phyloP scores from a whole-genome alignment of 164 flowering plant genomes.

The Umbellularia californica region DNA sequence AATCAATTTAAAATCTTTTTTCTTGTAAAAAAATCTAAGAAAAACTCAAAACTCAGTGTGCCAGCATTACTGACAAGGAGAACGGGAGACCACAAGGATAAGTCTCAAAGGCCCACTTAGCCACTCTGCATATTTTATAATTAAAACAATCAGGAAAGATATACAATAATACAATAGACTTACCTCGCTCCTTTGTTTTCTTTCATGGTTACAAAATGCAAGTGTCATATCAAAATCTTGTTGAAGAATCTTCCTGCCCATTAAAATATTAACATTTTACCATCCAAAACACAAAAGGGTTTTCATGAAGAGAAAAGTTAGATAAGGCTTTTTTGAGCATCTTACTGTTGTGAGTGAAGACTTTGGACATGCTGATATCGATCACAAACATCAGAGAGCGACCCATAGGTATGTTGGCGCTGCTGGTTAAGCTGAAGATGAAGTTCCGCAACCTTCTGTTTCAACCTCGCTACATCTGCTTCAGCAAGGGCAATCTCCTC shows the following conservation, averaged over 20 bases:
- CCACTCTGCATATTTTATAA: neutral
- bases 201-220: conserved; percentile 75
- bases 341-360: conserved; percentile 73
- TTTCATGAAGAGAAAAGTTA: neutral
- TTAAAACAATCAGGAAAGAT: no score
- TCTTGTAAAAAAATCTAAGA: no score
- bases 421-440: conserved; percentile 97
- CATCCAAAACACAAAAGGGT: neutral
- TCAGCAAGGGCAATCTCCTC: conserved; percentile 99
- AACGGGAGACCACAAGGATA: no score
- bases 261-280: conserved; percentile 2
- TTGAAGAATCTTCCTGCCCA: conserved; percentile 72
- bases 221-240: conserved; percentile 89
- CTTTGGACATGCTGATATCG: conserved; percentile 60
- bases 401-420: conserved; percentile 85
- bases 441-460: conserved; percentile 97
- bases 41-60: no score
- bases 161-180: neutral
- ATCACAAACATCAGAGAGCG: conserved; percentile 68
- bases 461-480: conserved; percentile 94
- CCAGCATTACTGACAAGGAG: no score
- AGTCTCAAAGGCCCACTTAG: no score
- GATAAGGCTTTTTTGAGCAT: conserved; percentile 11
- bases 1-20: no score
- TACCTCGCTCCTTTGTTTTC: conserved; percentile 89